phyloP scores from a whole-genome alignment of 2,329 filamentous ascomycete species.

The Penicillium palitans region DNA sequence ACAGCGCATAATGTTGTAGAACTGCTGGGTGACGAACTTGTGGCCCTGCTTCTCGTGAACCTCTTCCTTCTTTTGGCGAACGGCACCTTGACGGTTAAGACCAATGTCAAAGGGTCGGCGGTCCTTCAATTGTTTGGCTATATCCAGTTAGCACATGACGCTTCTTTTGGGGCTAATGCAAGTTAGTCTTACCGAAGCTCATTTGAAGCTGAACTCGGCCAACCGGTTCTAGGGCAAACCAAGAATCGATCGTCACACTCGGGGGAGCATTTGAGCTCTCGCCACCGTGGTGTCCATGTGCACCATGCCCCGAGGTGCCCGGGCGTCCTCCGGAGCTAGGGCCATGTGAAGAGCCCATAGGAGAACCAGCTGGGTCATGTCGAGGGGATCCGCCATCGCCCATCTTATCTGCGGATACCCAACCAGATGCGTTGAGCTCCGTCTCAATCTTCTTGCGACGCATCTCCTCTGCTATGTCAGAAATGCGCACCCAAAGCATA shows the following conservation, averaged over 20 bases:
- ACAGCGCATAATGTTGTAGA: conserved; percentile 99
- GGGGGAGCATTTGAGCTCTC: conserved; percentile 33
- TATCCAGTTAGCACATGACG: conserved; percentile 20
- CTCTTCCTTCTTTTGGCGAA: conserved; percentile 96
- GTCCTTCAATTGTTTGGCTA: conserved; percentile 82
- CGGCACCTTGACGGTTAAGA: conserved; percentile 89
- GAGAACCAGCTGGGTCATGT: conserved; percentile 57
- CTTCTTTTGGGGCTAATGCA: background rate
- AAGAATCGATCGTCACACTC: conserved; percentile 70
- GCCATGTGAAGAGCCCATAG: conserved; percentile 40
- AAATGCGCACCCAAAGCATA: conserved; percentile 93
- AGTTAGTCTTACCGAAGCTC: conserved; percentile 64
- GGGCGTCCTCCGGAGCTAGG: conserved; percentile 27
- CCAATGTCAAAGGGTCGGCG: conserved; percentile 81
- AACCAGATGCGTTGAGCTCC: conserved; percentile 89
- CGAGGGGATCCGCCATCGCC: conserved; percentile 56
- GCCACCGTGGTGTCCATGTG: conserved; percentile 34
- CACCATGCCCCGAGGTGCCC: conserved; percentile 24
- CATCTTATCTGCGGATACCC: conserved; percentile 98
- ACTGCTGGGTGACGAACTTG: conserved; percentile 98
- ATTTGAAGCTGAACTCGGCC: conserved; percentile 89
- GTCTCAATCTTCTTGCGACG: conserved; percentile 95
- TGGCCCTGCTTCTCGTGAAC: conserved; percentile 98
- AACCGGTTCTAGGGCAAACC: conserved; percentile 95
- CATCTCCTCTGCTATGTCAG: conserved; percentile 96